Base-by-base conservation (phyloP, 192 early-diverging fungal genomes). In the Podila minutissima region DNA sequence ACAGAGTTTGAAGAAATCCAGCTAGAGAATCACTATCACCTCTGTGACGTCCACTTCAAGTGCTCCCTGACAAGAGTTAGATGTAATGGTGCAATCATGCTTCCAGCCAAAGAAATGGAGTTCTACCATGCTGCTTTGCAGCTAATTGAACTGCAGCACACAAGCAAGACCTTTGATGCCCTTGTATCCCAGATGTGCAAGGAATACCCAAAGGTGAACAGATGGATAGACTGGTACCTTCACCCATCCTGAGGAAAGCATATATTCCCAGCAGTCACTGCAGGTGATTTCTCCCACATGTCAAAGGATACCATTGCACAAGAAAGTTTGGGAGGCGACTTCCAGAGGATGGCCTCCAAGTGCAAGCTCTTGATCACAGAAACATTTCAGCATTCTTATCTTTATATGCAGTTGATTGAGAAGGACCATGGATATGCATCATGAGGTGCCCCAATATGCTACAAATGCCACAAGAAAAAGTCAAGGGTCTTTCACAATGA, bases 11-110 rank as follows among this genome's bases (percentile, higher is more conserved):
- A 64, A 19, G 4, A 29, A 7, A 33, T 66, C 22, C 17, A 41
- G 6, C 58, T 74, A 11, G 59, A 66, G 5, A 26, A 49, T 1
- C 58, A 37, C 46, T 74, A 74, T 41, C 64, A 64, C 0, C 67
- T 61, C 24, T 67, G 71, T 22, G 55, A 73, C 0, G 71, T 73
- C 4, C 71, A 73, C 35, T 73, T 32, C 57, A 66, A 66, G 71
- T 57, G 64, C 20, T 66, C 63, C 4, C 55, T 73, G 41, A 60
- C 19, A 13, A 20, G 51, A 9, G 66, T 55, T 22, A 5, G 32
- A n/a, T 2, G 20, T 2, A 67, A 53, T 67, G 50, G 50, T 13
- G 24, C 66, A 1, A 22, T 67, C 37, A 51, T 67, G 12, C 53
- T 50, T n/a, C n/a, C 51, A 1, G 49, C 17, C 26, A 22, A 67